Evolutionary conservation across 257 asterid genomes (phyloP), one percentile per base, ranked within the genome.

Genomic region (Solanum chilense): DNA sequence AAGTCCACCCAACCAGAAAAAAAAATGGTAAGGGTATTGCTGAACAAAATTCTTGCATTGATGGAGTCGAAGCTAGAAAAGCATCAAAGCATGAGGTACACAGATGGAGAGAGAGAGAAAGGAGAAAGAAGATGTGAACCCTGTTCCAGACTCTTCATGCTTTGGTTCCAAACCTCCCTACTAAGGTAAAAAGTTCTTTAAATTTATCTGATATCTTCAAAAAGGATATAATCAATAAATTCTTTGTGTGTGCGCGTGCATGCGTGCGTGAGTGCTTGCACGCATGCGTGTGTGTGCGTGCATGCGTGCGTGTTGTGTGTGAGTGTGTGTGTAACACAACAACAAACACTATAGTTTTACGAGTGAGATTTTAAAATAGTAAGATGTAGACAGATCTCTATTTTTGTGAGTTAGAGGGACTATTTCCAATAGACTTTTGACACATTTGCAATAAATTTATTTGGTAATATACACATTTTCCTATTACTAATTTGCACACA

Each of bases 91-190:
- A 93, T 60, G 97, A 93, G 90, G 29, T 93, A 88, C 98, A 95
- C 71, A 92, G 91, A 88, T 92, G 92, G 95, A 96, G 98, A 0
- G 98, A 95, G 89, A 95, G 98, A 83, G 98, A 95, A 86, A 92
- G 98, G 86, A 94, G 98, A 88, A 96, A 95, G 91, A 96, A 92
- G 94, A 96, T 96, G 98, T 90, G 95, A 73, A 90, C 88, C 89
- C 92, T 93, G 96, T 94, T 95, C 82, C 77, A 92, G 11, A 92
- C 80, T 90, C 98, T 96, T 84, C 99, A 94, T 83, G 92, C 93
- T 87, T 89, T 96, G 93, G 95, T 96, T 74, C 98, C 98, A 86
- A 98, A 96, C 7, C 94, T 94, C 87, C 94, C 95, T 47, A 89
- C 93, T 1, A 96, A 94, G 98, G 99, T 96, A 89, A 62, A n/a